phyloP scores from a whole-genome alignment of 108 stramenopile species.

The Nitzschia inconspicua region DNA sequence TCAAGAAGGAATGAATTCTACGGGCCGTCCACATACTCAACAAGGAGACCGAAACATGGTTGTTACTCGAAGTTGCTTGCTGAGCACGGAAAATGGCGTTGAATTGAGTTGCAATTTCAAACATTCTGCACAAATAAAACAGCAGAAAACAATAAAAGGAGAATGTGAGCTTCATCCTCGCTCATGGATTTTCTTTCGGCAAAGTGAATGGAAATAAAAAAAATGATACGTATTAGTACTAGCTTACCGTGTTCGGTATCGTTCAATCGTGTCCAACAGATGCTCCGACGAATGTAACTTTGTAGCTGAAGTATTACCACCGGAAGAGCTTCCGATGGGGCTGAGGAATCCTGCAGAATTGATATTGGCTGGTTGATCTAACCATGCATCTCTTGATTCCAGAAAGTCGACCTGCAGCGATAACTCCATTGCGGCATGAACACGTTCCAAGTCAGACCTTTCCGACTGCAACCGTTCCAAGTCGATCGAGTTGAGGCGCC shows the following conservation, averaged over 20 bases:
- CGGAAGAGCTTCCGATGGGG: conserved; percentile 21
- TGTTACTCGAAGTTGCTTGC: conserved; percentile 10
- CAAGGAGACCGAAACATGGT: conserved; percentile 47
- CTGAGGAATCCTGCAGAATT: neutral
- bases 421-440: conserved; percentile 76
- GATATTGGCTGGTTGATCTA: conserved; percentile 33
- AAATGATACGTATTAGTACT: too few relatives aligned
- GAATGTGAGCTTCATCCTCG: too few relatives aligned
- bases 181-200: neutral
- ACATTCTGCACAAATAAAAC: conserved; percentile 43
- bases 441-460: conserved; percentile 44
- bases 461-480: conserved; percentile 50
- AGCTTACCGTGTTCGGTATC: conserved; percentile 75
- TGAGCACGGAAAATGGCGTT: conserved; percentile 79
- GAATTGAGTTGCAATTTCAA: conserved; percentile 86
- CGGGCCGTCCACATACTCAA: conserved; percentile 82
- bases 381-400: conserved; percentile 82
- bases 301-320: conserved; percentile 11
- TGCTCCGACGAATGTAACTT: conserved; percentile 50
- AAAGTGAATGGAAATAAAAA: neutral
- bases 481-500: conserved; percentile 80
- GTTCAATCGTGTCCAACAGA: conserved; percentile 81
- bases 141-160: conserved; percentile 1
- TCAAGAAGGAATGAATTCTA: conserved; percentile 67
- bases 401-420: conserved; percentile 81